Base-by-base conservation (phyloP, 805 yeast genomes). In the Candida nanaspora region DNA sequence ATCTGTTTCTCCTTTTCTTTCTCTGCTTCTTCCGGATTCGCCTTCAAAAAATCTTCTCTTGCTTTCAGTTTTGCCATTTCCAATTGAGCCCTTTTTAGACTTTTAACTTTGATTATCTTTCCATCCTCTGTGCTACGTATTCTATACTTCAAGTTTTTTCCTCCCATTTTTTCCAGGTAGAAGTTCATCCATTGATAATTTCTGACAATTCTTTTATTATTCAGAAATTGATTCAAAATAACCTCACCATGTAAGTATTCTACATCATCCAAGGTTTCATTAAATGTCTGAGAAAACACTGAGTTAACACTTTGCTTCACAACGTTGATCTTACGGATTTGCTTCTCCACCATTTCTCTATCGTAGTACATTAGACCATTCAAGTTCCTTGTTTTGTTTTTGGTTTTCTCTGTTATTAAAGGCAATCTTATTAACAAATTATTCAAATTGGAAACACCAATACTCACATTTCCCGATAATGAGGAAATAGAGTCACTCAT, bases 201-300 rank as follows among this genome's bases (percentile, higher is more conserved):
- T 46, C 80, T 59, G 25, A 65, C 48, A 5, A 61, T 50, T 40
- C 79, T 53, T 14, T 68, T 65, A 37, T 62, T 62, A 45, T 67
- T 66, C 35, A 74, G 47, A 29, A 70, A 66, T 34, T 65, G 65
- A 48, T 72, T 72, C 18, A 69, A 46, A 25, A 68, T 68, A 23
- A 74, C 72, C 8, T 69, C 59, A 33, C 76, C 75, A 44, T 75
- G 80, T 6, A 65, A 46, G 46, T 70, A 69, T 46, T 74, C 79
- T 27, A 74, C 51, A 45, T 72, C 75, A 41, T 59, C 68, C 19
- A 74, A 56, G 25, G 66, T 57, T 46, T 65, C 51, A 55, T 56
- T 51, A 34, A 54, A 41, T 16, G 46, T 45, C 8, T 41, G 34
- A 8, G 63, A 52, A 30, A 57, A 57, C 39, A 49, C 48, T 1